Evolutionary conservation across 1,284 basidiomycete genomes (phyloP), one percentile per base, ranked within the genome.

Genomic region (Apiotrichum veenhuisii): DNA sequence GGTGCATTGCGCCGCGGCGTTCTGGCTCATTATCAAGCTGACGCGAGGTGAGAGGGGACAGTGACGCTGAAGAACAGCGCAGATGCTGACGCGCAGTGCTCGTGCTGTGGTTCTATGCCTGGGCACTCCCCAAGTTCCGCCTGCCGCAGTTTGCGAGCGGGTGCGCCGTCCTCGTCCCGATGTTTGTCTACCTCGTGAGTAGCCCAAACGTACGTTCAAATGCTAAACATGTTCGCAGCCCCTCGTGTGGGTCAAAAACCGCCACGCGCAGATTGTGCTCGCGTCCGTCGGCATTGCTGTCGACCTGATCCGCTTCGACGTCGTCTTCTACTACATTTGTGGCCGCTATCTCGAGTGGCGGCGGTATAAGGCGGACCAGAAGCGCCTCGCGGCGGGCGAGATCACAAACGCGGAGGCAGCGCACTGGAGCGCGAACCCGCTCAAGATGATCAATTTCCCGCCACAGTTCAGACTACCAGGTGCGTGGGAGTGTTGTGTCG

Each of bases 131-230:
- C 11, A 42, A 60, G 23, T 78, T 77, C 57, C 64, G 75, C 33
- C n/a, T 30, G 1, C 40, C 71, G 0, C 68, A 74, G 46, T 54
- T 69, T 42, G 46, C 69, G 10, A 54, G 57, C n/a, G 67, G 58
- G 3, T 20, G 64, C 2, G 69, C 68, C 2, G 67, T 70, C 14
- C 47, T 72, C 5, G 25, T 75, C 42, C 68, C 75, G 41, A 69
- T 73, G 64, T 67, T 68, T 20, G 58, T 77, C 15, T 76, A 75
- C 58, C 55, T 75, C 9, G 69, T 69, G 46, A 48, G 65, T 59
- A 64, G 59, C 26, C 55, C 74, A 18, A 70, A n/a, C n/a, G n/a
- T n/a, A n/a, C n/a, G n/a, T n/a, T n/a, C 23, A 15, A 17, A 9
- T 2, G 27, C 20, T 22, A 7, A 43, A 45, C 1, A 51, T 54